phyloP scores from a whole-genome alignment of 2,329 filamentous ascomycete species.

The Aspergillus cejpii region DNA sequence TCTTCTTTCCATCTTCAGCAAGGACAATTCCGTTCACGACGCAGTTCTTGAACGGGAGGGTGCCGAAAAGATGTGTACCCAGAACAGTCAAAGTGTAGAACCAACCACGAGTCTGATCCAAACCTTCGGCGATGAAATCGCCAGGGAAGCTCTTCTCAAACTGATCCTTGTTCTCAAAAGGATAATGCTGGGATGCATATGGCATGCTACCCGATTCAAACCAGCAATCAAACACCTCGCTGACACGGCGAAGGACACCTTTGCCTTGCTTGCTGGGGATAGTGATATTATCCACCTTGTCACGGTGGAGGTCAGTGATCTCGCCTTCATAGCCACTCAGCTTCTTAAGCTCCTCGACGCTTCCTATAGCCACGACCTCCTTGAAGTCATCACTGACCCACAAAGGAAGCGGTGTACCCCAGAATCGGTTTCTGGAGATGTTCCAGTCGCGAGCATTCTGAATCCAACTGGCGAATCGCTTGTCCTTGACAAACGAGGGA shows the following conservation, averaged over 20 bases:
- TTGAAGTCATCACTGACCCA: conserved; percentile 88
- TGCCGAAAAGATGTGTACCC: conserved; percentile 78
- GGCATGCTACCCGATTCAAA: conserved; percentile 96
- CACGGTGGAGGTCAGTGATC: conserved; percentile 78
- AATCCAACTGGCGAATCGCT: conserved; percentile 87
- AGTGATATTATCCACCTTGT: conserved; percentile 89
- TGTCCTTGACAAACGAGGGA: conserved; percentile 82
- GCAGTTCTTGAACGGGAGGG: conserved; percentile 85
- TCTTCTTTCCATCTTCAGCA: conserved; percentile 94
- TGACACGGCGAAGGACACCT: conserved; percentile 69
- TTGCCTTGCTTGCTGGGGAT: conserved; percentile 87
- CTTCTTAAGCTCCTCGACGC: conserved; percentile 73
- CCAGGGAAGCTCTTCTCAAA: conserved; percentile 79
- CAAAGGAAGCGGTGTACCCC: conserved; percentile 86
- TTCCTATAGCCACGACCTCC: conserved; percentile 80
- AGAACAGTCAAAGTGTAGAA: conserved; percentile 90
- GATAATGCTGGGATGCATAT: conserved; percentile 84
- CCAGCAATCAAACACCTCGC: conserved; percentile 95
- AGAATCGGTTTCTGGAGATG: conserved; percentile 86
- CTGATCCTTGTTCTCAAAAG: conserved; percentile 77
- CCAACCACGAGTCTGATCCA: conserved; percentile 94
- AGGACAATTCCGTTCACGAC: conserved; percentile 95
- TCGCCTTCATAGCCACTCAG: conserved; percentile 81
- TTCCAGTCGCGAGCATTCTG: conserved; percentile 90
- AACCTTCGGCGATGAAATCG: conserved; percentile 88